A percentile compares a stretch with the other conserved stretches of the same genome.
These are phyloP conservation scores for Alectoria sarmentosa DNA, from an alignment of 495 filamentous ascomycete genomes.

Conservation along the genomic window DNA sequence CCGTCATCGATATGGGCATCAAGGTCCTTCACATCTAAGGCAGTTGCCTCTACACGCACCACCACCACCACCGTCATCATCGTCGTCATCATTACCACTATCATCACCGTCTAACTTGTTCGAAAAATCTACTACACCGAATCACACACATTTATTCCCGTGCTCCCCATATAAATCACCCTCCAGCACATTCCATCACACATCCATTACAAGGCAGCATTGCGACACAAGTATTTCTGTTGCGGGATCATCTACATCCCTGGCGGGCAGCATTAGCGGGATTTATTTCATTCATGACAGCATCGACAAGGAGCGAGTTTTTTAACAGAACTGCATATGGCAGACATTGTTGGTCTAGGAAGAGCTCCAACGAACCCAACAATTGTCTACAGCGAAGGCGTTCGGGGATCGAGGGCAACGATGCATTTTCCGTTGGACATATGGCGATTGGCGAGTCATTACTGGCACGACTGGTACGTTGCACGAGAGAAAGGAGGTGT, in stretches of 20 bases:
- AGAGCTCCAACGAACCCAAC: conserved; percentile 24
- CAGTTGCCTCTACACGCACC: not conserved
- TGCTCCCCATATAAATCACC: not conserved
- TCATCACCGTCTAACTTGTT: not conserved
- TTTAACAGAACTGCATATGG: conserved; percentile 10
- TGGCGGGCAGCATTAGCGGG: conserved; percentile 15
- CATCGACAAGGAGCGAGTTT: conserved; percentile 14
- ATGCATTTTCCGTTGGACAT: conserved; percentile 12
- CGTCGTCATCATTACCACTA: not conserved
- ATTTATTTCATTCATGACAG: conserved; percentile 11
- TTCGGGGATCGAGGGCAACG: conserved; percentile 5
- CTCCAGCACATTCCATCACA: not conserved
- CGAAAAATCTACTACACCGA: not conserved
- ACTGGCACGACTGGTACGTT: not conserved
- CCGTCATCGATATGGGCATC: conserved; percentile 19
- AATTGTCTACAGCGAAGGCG: conserved; percentile 22
- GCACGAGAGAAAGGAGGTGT: not conserved
- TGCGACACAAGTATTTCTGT: conserved; percentile 14
- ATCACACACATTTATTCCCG: not conserved
- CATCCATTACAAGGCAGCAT: conserved; percentile 11
- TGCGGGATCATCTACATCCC: conserved; percentile 3
- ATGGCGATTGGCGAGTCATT: not conserved
- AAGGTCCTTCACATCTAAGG: conserved; percentile 21
- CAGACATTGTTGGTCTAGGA: conserved; percentile 24
- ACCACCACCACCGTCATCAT: not conserved